A percentile compares a stretch with the other conserved stretches of the same genome.
Conservation (phyloP, 352 stramenopile genomes). For the Phytopythium litorale region DNA sequence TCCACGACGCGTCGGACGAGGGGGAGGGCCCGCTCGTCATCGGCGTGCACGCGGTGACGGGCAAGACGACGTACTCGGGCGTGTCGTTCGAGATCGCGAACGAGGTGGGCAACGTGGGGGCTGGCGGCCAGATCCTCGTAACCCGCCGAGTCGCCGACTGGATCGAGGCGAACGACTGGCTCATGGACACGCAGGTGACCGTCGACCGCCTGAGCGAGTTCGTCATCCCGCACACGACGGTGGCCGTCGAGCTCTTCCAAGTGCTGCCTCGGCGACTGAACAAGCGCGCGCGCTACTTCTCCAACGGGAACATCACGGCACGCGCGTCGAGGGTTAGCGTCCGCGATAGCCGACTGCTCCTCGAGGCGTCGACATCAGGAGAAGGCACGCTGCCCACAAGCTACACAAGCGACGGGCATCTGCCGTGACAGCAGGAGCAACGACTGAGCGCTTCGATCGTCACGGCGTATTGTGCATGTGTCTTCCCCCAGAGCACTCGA, state of each 20-base stretch:
- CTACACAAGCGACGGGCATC: background rate
- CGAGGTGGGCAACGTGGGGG: constrained; percentile 61
- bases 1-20: constrained; percentile 48
- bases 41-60: constrained; percentile 66
- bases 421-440: background rate
- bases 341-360: background rate
- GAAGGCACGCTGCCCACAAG: background rate
- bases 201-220: constrained; percentile 34
- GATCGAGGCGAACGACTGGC: constrained; percentile 32
- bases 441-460: background rate
- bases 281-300: constrained; percentile 27
- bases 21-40: constrained; percentile 28
- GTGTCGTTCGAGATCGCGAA: constrained; percentile 62
- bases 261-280: constrained; percentile 24
- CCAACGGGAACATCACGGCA: background rate
- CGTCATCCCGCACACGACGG: constrained; percentile 20
- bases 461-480: background rate
- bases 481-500: background rate
- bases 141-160: constrained; percentile 42
- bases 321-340: background rate
- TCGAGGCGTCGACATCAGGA: background rate
- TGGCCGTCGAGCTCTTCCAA: constrained; percentile 26
- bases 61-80: constrained; percentile 76
- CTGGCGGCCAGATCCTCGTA: constrained; percentile 68
- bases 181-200: constrained; percentile 16